Conservation (phyloP, 169 alveolate species). For the Eimeria sp. region DNA sequence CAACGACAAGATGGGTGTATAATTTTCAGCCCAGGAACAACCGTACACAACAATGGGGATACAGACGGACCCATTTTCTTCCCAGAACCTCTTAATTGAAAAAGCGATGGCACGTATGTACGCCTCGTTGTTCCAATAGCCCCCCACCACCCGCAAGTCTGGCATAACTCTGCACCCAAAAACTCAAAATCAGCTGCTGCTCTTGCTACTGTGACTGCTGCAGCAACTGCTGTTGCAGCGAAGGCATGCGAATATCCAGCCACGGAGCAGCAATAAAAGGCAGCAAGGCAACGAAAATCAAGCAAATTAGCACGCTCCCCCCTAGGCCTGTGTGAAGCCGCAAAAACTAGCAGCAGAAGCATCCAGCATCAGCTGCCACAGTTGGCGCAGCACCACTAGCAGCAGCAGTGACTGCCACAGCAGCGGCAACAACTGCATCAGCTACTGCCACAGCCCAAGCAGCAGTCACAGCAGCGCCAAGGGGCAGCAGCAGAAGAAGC, state of each 20-base stretch:
- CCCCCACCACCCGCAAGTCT: slow-evolving; percentile 85
- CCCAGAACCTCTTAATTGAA: slow-evolving; percentile 84
- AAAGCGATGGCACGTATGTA: slow-evolving; percentile 84
- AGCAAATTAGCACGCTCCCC: not conserved
- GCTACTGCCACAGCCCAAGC: not conserved
- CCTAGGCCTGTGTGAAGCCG: not conserved
- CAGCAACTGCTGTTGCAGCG: slow-evolving; percentile 1
- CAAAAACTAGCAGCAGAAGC: not conserved
- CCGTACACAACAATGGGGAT: not conserved
- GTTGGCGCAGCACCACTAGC: not conserved
- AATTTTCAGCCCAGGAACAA: not conserved
- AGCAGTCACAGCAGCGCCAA: not conserved
- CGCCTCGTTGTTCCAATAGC: slow-evolving; percentile 85
- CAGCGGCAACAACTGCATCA: not conserved
- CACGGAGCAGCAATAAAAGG: not conserved
- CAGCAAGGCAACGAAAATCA: not conserved
- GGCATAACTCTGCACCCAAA: slow-evolving; percentile 82
- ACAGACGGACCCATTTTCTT: slow-evolving; percentile 66
- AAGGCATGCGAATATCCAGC: not conserved
- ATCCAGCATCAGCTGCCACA: not conserved
- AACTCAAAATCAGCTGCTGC: not conserved
- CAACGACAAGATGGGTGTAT: not conserved
- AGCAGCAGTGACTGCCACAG: not conserved
- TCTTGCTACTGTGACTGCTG: not conserved
- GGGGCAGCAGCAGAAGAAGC: slow-evolving; percentile 13